Base-by-base conservation (phyloP, 208 protist species). In the Trypanosoma boissoni region DNA sequence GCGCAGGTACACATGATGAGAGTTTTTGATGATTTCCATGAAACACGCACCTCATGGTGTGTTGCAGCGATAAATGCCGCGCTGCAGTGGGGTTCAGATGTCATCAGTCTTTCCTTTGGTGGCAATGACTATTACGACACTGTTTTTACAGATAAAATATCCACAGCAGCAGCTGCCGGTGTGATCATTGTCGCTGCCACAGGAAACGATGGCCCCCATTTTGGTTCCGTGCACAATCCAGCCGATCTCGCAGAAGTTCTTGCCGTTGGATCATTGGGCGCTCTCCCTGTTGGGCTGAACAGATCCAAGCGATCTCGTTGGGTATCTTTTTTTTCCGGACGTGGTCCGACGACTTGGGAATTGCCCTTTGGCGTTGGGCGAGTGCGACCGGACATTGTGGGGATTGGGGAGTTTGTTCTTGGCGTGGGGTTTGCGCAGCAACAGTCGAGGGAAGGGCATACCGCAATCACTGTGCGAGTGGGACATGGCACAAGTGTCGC, bases 51-150 rank as follows among this genome's bases (percentile, higher is more conserved):
- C 18, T 84, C 89, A 6, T 99, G 95, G 93, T 94, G 99, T 51
- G 56, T 98, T 1, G 87, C 92, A 57, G 98, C 97, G 0, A 96
- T 99, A 1, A 58, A 66, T 49, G 26, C 24, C 20, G 58, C 45
- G 27, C 56, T 63, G 6, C 52, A 70, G 29, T 72, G 18, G 52
- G 58, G 31, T 60, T 43, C 94, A 2, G 52, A 98, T 58, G 72
- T 99, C 0, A 49, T 99, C 10, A 99, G 98, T 75, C 69, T 99
- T 0, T 92, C 83, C 27, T 98, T 99, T 66, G 98, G 98, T 41
- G 96, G 97, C 0, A 96, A 92, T 6, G 96, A 99, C 71, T 98
- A 97, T 63, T 74, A 84, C 42, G 97, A 98, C 68, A 31, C 39
- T 43, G 79, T 86, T 37, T 98, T 98, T 68, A 80, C 93, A 0